phyloP scores from a whole-genome alignment of 2,329 filamentous ascomycete species.

The Colletotrichum echinochloae region DNA sequence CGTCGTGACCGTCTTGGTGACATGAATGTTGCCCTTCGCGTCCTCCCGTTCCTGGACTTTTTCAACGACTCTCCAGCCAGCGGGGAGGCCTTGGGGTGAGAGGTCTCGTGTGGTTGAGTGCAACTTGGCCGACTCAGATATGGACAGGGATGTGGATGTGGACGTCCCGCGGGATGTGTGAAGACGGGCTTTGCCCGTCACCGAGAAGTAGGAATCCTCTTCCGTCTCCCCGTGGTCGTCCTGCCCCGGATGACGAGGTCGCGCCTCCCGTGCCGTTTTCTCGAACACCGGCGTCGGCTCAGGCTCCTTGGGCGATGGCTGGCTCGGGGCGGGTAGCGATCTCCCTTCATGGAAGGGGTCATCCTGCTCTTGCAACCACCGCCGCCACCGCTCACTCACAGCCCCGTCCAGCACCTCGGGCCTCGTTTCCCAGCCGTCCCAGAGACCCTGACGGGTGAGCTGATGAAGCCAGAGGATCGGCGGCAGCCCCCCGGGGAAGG shows the following conservation, averaged over 20 bases:
- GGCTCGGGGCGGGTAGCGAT: not conserved
- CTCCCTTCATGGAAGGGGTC: conserved; percentile 30
- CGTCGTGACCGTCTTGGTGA: conserved; percentile 38
- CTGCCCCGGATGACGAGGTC: not conserved
- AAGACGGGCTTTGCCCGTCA: conserved; percentile 31
- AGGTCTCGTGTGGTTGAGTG: conserved; percentile 31
- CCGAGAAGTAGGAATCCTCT: conserved; percentile 35
- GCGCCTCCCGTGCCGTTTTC: not conserved
- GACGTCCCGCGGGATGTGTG: conserved; percentile 24
- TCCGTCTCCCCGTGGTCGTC: conserved; percentile 29
- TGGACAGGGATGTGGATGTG: not conserved
- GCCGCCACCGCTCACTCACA: conserved; percentile 39
- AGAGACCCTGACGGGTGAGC: conserved; percentile 41
- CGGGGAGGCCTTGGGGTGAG: conserved; percentile 21
- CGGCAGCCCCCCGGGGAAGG: conserved; percentile 56
- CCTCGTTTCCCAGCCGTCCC: conserved; percentile 40
- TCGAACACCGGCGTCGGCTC: not conserved
- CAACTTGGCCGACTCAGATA: not conserved
- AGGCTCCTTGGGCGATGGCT: not conserved
- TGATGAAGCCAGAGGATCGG: conserved; percentile 55
- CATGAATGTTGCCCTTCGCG: conserved; percentile 35
- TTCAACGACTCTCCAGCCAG: conserved; percentile 38
- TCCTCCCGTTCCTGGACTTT: conserved; percentile 36
- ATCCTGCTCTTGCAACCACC: conserved; percentile 38
- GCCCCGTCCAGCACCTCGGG: conserved; percentile 35